These are phyloP conservation scores for Talaromyces sp. DNA, from an alignment of 2,329 filamentous ascomycete species.

Conservation along the genomic window DNA sequence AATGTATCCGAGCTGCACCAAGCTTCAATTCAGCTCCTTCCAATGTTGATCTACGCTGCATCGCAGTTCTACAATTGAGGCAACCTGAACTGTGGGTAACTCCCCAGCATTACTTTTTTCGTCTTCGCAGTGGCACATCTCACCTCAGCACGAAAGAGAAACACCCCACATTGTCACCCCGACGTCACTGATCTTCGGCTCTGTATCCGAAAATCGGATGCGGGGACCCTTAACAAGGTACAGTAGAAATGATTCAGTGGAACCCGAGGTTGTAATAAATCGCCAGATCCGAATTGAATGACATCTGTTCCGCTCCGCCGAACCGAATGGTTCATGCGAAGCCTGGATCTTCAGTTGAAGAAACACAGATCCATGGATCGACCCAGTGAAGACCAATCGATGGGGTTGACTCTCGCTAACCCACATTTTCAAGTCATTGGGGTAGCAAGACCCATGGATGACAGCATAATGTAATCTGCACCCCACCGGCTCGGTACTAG, in stretches of 20 bases:
- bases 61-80: neutral
- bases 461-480: too few species aligned
- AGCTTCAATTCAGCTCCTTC: neutral
- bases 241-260: neutral
- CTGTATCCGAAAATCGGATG: too few species aligned
- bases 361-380: neutral
- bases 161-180: too few species aligned
- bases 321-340: conserved; percentile 9
- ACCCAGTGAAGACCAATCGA: neutral
- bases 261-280: neutral
- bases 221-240: too few species aligned
- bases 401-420: too few species aligned
- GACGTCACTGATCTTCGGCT: too few species aligned
- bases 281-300: neutral
- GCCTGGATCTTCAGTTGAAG: neutral
- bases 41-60: neutral
- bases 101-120: too few species aligned
- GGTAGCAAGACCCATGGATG: too few species aligned
- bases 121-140: too few species aligned
- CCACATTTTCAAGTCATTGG: too few species aligned
- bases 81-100: neutral
- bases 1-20: neutral
- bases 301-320: conserved; percentile 21
- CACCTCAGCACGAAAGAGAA: too few species aligned
- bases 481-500: too few species aligned